Conservation (phyloP, 2,329 filamentous ascomycete species). For the Verticillium tricorpus region DNA sequence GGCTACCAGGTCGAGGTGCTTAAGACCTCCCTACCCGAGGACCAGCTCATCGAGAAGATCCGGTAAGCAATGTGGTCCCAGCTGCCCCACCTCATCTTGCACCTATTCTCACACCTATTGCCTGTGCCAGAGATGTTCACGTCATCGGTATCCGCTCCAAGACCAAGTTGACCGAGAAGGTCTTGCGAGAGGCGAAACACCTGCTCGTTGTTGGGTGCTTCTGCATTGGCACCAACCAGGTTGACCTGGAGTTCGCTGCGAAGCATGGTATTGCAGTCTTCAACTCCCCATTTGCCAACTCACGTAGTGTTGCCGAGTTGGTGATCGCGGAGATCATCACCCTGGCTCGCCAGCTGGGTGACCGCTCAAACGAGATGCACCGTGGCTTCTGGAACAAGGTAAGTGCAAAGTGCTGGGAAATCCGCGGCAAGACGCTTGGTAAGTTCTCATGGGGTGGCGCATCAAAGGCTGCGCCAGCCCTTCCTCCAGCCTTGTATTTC, state of each 20-base stretch:
- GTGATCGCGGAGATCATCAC: slow-evolving; percentile 92
- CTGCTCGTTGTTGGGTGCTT: slow-evolving; percentile 96
- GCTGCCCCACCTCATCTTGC: slow-evolving; percentile 6
- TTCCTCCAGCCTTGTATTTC: neutral
- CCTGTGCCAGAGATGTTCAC: slow-evolving; percentile 71
- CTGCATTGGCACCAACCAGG: slow-evolving; percentile 97
- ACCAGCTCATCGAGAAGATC: slow-evolving; percentile 95
- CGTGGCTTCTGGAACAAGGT: slow-evolving; percentile 97
- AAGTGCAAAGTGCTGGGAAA: slow-evolving; percentile 94
- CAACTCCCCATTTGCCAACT: slow-evolving; percentile 99
- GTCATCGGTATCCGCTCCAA: slow-evolving; percentile 98
- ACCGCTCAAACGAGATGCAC: slow-evolving; percentile 93
- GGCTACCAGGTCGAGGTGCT: slow-evolving; percentile 94
- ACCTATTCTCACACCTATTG: slow-evolving; percentile 4
- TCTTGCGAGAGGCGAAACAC: slow-evolving; percentile 86
- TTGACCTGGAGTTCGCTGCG: slow-evolving; percentile 80
- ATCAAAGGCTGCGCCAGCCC: neutral
- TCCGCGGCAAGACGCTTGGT: slow-evolving; percentile 94
- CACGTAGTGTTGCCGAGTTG: slow-evolving; percentile 90
- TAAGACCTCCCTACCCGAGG: slow-evolving; percentile 86
- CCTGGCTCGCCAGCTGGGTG: slow-evolving; percentile 85
- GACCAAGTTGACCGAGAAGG: slow-evolving; percentile 84
- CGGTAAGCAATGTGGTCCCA: slow-evolving; percentile 47
- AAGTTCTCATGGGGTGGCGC: slow-evolving; percentile 18
- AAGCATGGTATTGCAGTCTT: slow-evolving; percentile 90